Base-by-base conservation (phyloP, 2,329 filamentous ascomycete genomes). In the Graphilbum sp. region DNA sequence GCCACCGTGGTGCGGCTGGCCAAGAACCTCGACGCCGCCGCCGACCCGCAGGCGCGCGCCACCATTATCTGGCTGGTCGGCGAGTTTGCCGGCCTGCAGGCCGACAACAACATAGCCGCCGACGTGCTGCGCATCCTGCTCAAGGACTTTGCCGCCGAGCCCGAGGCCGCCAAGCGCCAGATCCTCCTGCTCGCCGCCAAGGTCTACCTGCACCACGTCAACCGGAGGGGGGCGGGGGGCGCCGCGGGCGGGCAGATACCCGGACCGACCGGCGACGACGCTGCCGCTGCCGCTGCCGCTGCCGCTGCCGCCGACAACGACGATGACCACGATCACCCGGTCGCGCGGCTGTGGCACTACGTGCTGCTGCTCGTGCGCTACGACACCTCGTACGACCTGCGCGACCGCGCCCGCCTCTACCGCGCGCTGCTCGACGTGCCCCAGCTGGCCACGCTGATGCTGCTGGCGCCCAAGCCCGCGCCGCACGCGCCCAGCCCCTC, bases 1-100 rank as follows among this genome's bases (percentile, higher is more conserved):
- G 79, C 78, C 32, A 98, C 90, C 0, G 86, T 96, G 1, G 74
- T 96, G 25, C 73, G 85, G 34, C 62, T 98, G 35, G 90, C 90
- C 6, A 90, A 86, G 57, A 87, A 94, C 44, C 71, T 98, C 2
- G 90, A 95, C 51, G 81, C 79, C 4, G 83, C 86, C 2, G 84
- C 81, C 0, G 87, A 90, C 43, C 77, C 90, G 1, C 79, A 86
- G 43, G 90, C 90, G 4, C 72, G 90, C 46, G 90, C 90, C 3
- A 94, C 84, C 36, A 95, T 98, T 45, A 81, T 98, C 48, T 98
- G 90, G 90, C 72, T 98, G 1, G 87, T 96, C 0, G 90, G 90
- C 34, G 90, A 98, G 56, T 96, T 92, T 49, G 75, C 88, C 0
- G 84, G 85, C 0, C 58, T 80, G 3, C 75, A 85, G 40, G 72